phyloP scores from a whole-genome alignment of 345 rosid species.

The Sonneratia caseolaris region DNA sequence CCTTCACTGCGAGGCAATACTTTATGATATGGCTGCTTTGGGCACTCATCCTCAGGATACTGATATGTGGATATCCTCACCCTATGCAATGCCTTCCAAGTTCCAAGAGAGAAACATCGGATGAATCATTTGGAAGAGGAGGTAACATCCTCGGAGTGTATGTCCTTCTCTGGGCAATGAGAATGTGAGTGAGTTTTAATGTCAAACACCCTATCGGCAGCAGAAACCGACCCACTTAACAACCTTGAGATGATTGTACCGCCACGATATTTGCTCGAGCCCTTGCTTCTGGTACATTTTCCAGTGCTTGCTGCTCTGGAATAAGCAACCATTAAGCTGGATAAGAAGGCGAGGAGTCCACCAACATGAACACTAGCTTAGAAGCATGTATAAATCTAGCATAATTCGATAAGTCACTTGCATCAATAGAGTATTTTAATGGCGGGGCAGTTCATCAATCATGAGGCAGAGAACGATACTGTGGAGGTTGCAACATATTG shows the following conservation, averaged over 20 bases:
- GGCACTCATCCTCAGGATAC: background rate
- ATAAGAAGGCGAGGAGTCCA: background rate
- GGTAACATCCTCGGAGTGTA: background rate
- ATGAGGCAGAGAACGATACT: background rate
- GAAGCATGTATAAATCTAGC: background rate
- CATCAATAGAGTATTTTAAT: background rate
- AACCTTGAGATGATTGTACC: background rate
- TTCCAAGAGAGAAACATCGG: background rate
- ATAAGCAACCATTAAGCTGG: background rate
- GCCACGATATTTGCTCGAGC: background rate
- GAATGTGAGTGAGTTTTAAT: background rate
- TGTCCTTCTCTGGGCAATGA: background rate
- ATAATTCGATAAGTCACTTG: background rate
- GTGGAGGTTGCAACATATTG: background rate
- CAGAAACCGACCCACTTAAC: background rate
- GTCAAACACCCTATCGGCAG: background rate
- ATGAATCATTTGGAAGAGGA: background rate
- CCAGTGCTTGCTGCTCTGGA: background rate
- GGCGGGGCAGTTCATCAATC: background rate
- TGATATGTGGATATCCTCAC: background rate
- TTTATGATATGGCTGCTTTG: background rate
- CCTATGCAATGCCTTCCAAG: background rate
- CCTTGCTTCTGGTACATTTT: background rate
- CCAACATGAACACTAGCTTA: background rate
- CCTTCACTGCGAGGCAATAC: no score